Conservation (phyloP, 2,329 filamentous ascomycete genomes). For the Botrytis aclada region DNA sequence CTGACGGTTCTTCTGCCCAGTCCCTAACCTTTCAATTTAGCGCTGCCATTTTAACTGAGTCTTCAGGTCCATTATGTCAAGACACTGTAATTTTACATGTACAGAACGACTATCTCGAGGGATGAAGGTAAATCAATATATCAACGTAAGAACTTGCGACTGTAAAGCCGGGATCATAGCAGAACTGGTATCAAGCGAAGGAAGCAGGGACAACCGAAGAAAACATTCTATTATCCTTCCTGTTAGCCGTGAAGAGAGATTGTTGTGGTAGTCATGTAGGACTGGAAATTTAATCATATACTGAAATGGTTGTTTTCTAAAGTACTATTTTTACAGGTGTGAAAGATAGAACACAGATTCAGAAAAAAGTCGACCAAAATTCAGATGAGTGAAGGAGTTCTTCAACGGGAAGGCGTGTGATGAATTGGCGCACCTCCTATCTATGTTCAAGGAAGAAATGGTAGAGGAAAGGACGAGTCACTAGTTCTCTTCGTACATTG, state of each 20-base stretch:
- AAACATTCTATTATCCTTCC: accelerated
- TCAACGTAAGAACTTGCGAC: too few species aligned
- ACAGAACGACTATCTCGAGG: too few species aligned
- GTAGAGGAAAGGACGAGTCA: background rate
- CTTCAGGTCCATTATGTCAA: too few species aligned
- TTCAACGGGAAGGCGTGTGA: accelerated
- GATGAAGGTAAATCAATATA: too few species aligned
- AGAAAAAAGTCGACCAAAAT: background rate
- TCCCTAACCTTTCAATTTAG: too few species aligned
- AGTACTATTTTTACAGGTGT: background rate
- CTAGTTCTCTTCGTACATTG: background rate
- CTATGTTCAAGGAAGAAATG: background rate
- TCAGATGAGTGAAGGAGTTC: accelerated
- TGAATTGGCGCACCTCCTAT: background rate
- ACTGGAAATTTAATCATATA: background rate
- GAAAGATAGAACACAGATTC: background rate
- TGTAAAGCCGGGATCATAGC: background rate
- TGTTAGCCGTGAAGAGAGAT: background rate
- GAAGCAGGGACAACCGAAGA: accelerated
- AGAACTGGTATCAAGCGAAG: background rate
- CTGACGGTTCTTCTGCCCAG: too few species aligned
- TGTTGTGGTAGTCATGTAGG: background rate
- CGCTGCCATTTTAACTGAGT: too few species aligned
- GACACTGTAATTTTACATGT: too few species aligned
- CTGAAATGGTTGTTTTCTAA: accelerated